These are phyloP conservation scores for Pseudogymnoascus sp. DNA, from an alignment of 2,329 filamentous ascomycete species.

Conservation along the genomic window DNA sequence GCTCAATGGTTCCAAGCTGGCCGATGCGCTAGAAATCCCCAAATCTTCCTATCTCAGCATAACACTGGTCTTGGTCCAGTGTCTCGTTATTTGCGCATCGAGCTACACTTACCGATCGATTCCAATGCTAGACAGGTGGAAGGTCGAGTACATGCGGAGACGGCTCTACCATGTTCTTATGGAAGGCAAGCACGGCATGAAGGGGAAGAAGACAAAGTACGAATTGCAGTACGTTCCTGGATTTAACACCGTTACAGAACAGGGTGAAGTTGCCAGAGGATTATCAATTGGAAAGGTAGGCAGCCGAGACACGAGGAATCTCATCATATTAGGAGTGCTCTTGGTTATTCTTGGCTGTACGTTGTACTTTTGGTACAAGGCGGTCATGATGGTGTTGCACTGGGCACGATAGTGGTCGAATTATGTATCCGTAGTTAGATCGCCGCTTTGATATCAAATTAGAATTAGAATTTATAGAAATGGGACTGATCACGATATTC, in stretches of 20 bases:
- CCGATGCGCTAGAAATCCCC: constrained; percentile 47
- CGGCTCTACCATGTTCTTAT: not conserved
- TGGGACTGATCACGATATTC: not conserved
- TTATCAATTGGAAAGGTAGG: not conserved
- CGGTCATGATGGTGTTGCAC: not conserved
- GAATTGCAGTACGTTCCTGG: not conserved
- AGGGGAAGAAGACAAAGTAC: not conserved
- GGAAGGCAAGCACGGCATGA: not conserved
- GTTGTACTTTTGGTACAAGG: not conserved
- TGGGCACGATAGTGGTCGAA: not conserved
- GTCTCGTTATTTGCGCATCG: constrained; percentile 49
- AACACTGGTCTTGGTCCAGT: constrained; percentile 15
- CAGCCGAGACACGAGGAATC: not conserved
- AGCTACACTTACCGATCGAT: constrained; percentile 38
- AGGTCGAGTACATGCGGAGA: constrained; percentile 33
- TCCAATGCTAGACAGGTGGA: constrained; percentile 33
- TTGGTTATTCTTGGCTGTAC: not conserved
- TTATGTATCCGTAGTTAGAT: not conserved
- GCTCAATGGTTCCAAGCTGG: constrained; percentile 58
- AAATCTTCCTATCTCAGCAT: constrained; percentile 6
- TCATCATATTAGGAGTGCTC: not conserved
- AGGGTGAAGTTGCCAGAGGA: not conserved
- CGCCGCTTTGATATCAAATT: not conserved
- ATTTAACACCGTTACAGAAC: not conserved
- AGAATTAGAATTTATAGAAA: not conserved